Conservation (phyloP, 257 asterid species). For the Solanum bulbocastanum region DNA sequence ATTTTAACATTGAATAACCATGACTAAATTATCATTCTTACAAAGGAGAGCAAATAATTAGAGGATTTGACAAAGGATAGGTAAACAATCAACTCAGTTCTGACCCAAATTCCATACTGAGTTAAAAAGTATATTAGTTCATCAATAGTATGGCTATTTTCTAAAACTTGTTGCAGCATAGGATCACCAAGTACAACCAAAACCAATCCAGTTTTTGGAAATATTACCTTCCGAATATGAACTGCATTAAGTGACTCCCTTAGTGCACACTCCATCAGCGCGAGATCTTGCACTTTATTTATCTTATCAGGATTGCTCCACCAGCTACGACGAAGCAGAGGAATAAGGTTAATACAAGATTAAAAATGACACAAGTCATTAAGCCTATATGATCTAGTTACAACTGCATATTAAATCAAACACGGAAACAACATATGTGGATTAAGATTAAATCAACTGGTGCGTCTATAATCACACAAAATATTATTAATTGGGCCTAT, state of each 20-base stretch:
- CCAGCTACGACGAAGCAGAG: constrained; percentile 33
- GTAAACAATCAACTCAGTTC: neutral
- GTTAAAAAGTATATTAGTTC: neutral
- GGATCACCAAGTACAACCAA: neutral
- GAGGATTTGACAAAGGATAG: neutral
- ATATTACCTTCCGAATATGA: constrained; percentile 41
- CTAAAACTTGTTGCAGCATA: neutral
- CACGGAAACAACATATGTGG: neutral
- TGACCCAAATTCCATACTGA: neutral
- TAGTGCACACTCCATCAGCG: constrained; percentile 66
- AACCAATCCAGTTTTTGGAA: neutral
- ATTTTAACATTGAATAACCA: neutral
- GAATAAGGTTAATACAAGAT: neutral
- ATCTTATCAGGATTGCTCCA: constrained; percentile 73
- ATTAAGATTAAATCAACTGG: neutral
- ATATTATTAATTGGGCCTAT: neutral
- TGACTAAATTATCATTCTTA: neutral
- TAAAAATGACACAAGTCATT: neutral
- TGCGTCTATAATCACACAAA: neutral
- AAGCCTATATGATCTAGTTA: neutral
- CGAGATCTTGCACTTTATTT: constrained; percentile 53
- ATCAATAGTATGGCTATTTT: neutral
- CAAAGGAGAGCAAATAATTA: neutral
- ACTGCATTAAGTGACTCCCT: constrained; percentile 45
- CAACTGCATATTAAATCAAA: neutral